Base-by-base conservation (phyloP, 495 filamentous ascomycete genomes). In the Daldinia loculata region DNA sequence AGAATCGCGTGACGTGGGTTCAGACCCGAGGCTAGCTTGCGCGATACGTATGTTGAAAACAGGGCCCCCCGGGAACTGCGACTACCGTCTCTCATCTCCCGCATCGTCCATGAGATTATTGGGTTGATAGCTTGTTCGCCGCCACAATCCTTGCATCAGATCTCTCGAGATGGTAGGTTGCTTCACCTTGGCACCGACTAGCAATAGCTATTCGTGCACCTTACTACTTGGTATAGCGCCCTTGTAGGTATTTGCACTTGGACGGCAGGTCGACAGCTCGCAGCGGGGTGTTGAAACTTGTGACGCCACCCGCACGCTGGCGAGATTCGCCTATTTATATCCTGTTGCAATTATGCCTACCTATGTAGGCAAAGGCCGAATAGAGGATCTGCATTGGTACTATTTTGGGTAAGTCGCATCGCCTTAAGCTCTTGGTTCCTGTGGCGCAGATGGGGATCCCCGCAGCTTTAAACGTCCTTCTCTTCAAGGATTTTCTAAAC, bases 101-200 rank as follows among this genome's bases (percentile, higher is more conserved):
- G 65, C 70, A 55, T 61, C 55, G 56, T 61, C 58, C 60, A 52
- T 39, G 48, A 71, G 50, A 56, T 65, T 64, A 55, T 43, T 38
- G 52, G 51, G 43, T 62, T 61, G 59, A 48, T 22, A 64, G 50
- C 39, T 58, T 45, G 61, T 50, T 61, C 51, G 45, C 70, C 51
- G 57, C 61, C n/a, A 27, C 52, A 66, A 74, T 74, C 71, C 71
- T 70, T 74, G 71, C 26, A 26, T 74, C 71, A 74, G 66, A 67
- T 74, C 71, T 70, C 71, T 74, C 45, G 67, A 74, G 67, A 70
- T 62, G 71, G 66, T 70, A 70, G 71, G 67, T 74, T 41, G 32
- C 63, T 67, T 67, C 53, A 56, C 50, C 71, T 70, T 74, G 67
- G 70, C 65, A 55, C 36, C 24, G 51, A 61, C 41, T 61, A 59